Evolutionary conservation across 2,329 filamentous ascomycete genomes (phyloP).

Genomic region (Colletotrichum higginsianum): DNA sequence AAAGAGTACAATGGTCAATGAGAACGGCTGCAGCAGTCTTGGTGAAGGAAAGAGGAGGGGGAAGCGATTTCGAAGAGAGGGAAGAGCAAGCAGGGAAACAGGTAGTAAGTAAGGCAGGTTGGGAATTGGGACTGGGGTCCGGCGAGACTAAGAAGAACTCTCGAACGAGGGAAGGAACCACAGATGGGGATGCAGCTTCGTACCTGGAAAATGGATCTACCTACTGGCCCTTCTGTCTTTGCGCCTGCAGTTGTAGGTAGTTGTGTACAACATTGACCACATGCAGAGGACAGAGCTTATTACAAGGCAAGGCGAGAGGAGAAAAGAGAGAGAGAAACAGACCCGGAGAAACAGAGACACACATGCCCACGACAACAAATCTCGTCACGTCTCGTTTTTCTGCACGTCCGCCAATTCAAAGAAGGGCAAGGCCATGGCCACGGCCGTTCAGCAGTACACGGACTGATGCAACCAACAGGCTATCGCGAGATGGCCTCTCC

Average conservation of each 20-base stretch:
- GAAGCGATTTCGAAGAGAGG: background rate
- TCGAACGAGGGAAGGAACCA: slow-evolving; percentile 22
- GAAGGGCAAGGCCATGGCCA: slow-evolving; percentile 2
- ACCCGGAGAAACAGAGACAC: too few relatives aligned
- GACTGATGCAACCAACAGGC: slow-evolving; percentile 14
- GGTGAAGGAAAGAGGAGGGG: slow-evolving; percentile 10
- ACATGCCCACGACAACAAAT: slow-evolving; percentile 1
- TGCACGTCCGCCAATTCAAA: slow-evolving; percentile 17
- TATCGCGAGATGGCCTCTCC: slow-evolving; percentile 10
- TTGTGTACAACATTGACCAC: background rate
- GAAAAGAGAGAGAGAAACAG: too few relatives aligned
- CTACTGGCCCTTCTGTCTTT: background rate
- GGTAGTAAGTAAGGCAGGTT: background rate
- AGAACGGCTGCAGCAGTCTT: slow-evolving; percentile 6
- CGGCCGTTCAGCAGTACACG: slow-evolving; percentile 14
- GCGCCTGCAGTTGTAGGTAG: background rate
- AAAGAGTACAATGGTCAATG: background rate
- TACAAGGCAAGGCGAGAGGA: slow-evolving; percentile 18
- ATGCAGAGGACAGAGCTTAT: slow-evolving; percentile 30
- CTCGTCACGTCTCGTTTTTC: slow-evolving; percentile 19
- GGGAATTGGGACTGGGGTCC: slow-evolving; percentile 6
- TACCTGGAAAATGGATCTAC: too few relatives aligned
- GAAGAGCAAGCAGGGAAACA: slow-evolving; percentile 1
- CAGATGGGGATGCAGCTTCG: slow-evolving; percentile 6
- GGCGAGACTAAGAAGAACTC: slow-evolving; percentile 28